Conservation (phyloP, 208 protist genomes). For the Crithidia sp. region DNA sequence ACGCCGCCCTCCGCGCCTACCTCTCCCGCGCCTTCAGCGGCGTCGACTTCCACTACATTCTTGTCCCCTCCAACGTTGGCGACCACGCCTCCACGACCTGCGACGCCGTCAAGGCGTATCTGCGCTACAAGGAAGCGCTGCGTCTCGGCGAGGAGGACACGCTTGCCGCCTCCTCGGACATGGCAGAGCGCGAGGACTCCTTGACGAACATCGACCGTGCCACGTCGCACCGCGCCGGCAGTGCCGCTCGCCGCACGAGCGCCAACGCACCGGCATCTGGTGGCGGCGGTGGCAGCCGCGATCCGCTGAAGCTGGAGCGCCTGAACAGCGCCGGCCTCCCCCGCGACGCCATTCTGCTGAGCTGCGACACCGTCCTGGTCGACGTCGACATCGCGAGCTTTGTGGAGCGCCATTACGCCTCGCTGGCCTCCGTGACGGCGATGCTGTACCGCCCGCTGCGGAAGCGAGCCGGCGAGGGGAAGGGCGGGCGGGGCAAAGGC, state of each 20-base stretch:
- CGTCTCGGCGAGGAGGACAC: conserved; percentile 39
- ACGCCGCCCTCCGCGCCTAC: conserved; percentile 63
- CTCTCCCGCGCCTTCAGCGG: conserved; percentile 58
- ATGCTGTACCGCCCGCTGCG: conserved; percentile 71
- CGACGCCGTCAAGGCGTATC: conserved; percentile 75
- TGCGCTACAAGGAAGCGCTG: conserved; percentile 75
- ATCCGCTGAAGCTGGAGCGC: conserved; percentile 49
- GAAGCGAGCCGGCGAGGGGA: conserved; percentile 19
- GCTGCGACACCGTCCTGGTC: conserved; percentile 82
- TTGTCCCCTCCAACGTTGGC: conserved; percentile 57
- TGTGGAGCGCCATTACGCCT: conserved; percentile 78
- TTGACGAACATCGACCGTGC: not conserved
- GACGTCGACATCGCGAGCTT: conserved; percentile 74
- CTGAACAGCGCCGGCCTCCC: conserved; percentile 42
- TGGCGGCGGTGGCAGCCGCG: conserved; percentile 14
- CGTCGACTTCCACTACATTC: conserved; percentile 72
- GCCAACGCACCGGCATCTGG: not conserved
- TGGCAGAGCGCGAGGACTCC: conserved; percentile 19
- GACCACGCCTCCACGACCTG: conserved; percentile 70
- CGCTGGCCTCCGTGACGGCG: conserved; percentile 65
- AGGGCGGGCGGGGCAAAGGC: conserved; percentile 16
- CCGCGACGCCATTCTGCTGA: conserved; percentile 78
- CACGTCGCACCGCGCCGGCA: conserved; percentile 8
- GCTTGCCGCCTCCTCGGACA: conserved; percentile 2
- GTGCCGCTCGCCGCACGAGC: conserved; percentile 4